These are phyloP conservation scores for Plenodomus tracheiphilus DNA, from an alignment of 2,329 filamentous ascomycete species.

Conservation along the genomic window DNA sequence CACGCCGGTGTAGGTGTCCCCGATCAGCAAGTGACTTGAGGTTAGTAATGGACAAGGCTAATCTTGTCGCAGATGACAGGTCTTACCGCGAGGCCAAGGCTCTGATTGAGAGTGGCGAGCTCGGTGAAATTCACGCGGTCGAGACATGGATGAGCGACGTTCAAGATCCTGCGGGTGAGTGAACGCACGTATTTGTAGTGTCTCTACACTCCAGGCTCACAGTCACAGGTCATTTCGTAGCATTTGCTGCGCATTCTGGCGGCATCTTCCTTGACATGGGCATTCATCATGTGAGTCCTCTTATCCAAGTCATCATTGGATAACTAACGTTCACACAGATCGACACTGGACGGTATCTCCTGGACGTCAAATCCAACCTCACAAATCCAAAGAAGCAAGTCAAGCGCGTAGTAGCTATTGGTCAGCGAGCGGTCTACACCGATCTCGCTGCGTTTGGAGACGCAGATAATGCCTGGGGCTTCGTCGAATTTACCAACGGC, in stretches of 20 bases:
- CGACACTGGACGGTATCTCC: slow-evolving; percentile 7
- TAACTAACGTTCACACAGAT: neutral
- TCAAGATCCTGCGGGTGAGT: slow-evolving; percentile 3
- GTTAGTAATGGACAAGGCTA: no score
- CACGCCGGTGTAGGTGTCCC: neutral
- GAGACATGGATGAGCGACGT: slow-evolving; percentile 4
- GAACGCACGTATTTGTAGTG: neutral
- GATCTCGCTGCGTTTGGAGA: slow-evolving; percentile 6
- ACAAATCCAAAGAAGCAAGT: slow-evolving; percentile 7
- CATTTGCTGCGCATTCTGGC: slow-evolving; percentile 6
- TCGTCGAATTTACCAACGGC: slow-evolving; percentile 10
- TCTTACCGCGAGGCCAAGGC: slow-evolving; percentile 3
- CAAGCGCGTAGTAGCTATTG: slow-evolving; percentile 8
- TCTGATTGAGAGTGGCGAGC: slow-evolving; percentile 1
- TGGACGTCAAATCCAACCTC: slow-evolving; percentile 3
- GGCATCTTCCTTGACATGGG: slow-evolving; percentile 8
- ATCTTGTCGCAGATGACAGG: slow-evolving; percentile 1
- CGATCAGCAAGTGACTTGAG: no score
- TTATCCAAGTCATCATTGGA: no score
- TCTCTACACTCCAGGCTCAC: no score
- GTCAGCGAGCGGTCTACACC: slow-evolving; percentile 5
- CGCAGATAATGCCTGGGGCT: slow-evolving; percentile 7
- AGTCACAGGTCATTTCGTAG: slow-evolving; percentile 1
- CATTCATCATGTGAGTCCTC: slow-evolving; percentile 4
- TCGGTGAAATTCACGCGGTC: slow-evolving; percentile 7